Base-by-base conservation (phyloP, 345 rosid species). In the Hevea brasiliensis region DNA sequence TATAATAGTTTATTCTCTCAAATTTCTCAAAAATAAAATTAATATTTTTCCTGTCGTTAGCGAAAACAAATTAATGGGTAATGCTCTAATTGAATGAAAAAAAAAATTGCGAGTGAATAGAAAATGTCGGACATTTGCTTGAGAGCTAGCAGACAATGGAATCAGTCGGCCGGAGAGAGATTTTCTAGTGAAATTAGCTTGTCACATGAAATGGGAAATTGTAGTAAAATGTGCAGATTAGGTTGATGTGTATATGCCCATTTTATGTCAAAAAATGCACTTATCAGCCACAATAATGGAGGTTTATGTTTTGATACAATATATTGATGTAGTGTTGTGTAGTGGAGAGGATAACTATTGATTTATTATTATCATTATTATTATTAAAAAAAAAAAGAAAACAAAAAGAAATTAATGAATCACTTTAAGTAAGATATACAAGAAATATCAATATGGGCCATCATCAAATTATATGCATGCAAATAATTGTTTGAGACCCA, bases 241-340 rank as follows among this genome's bases (percentile, higher is more conserved):
- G 70, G 48, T 40, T 65, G 44, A n/a, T 20, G 40, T 55, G 70
- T 41, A 68, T 37, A 64, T 53, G 42, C 66, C 61, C 77, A 69
- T 79, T 74, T 71, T 74, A 47, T 74, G 83, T 68, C 81, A 56
- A 81, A 76, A 47, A 47, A 71, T 81, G 45, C 85, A 72, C 58
- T 42, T 60, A 4, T 23, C 48, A 15, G 17, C 72, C 57, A 71
- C 40, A 44, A 68, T 60, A 73, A 71, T 44, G 51, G 61, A 48
- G 54, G 68, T 72, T 69, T 45, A 66, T 61, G 71, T 14, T 58
- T 26, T n/a, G n/a, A n/a, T n/a, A n/a, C n/a, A n/a, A n/a, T n/a
- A n/a, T n/a, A n/a, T n/a, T n/a, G n/a, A n/a, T 12, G 42, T 65
- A 62, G 0, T 32, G 35, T 32, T 58, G 23, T 42, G 73, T 60